Conservation (phyloP, 2,329 filamentous ascomycete species). For the Nakataea oryzae region DNA sequence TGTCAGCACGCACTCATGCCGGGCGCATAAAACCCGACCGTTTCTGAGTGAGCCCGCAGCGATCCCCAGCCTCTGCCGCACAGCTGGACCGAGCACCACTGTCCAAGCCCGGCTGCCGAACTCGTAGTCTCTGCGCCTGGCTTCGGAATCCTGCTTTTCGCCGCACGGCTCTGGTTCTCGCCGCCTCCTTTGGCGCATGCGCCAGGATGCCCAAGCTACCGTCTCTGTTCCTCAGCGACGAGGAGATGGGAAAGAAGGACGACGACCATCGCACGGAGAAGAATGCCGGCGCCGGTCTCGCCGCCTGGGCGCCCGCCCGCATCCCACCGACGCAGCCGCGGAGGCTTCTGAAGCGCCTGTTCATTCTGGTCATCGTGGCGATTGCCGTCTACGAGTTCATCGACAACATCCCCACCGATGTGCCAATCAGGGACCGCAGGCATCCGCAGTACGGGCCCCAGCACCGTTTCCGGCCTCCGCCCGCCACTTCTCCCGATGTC, state of each 20-base stretch:
- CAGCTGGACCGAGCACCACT: too few relatives aligned
- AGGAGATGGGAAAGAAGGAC: constrained; percentile 50
- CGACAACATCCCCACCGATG: constrained; percentile 45
- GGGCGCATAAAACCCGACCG: not conserved
- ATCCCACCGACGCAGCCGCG: constrained; percentile 27
- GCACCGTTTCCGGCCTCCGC: not conserved
- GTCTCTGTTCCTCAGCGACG: constrained; percentile 37
- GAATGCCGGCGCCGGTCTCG: constrained; percentile 1
- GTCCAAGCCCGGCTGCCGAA: too few relatives aligned
- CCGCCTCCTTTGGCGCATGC: not conserved
- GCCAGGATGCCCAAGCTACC: constrained; percentile 24
- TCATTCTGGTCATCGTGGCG: constrained; percentile 32
- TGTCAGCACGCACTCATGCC: not conserved
- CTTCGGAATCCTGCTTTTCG: not conserved
- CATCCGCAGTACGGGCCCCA: constrained; percentile 24
- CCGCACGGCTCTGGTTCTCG: not conserved
- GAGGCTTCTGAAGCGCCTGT: constrained; percentile 42
- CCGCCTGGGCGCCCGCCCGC: constrained; percentile 27
- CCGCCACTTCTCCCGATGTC: not conserved
- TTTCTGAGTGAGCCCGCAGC: not conserved
- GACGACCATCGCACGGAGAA: constrained; percentile 36
- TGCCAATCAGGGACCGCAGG: constrained; percentile 26
- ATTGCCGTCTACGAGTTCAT: constrained; percentile 52
- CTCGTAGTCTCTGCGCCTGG: not conserved
- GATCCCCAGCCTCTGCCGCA: too few relatives aligned